Percentiles rank a stretch among this genome's conserved stretches.
phyloP scores from a whole-genome alignment of 306 rosid species.

The Prunus armeniaca region DNA sequence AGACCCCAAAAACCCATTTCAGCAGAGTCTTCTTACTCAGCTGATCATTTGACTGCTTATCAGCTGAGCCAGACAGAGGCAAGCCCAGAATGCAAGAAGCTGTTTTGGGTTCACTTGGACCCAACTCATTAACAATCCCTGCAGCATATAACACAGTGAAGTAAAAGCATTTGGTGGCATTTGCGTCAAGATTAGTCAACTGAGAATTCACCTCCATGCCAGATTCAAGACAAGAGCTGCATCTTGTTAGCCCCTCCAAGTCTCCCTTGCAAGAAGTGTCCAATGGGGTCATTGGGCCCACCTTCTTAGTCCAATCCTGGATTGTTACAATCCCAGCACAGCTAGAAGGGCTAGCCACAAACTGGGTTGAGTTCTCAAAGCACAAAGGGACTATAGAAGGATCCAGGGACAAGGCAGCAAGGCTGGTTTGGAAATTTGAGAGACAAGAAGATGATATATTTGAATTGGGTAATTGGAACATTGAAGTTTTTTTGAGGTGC shows the following conservation, averaged over 20 bases:
- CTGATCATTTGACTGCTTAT: slow-evolving; percentile 4
- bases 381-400: slow-evolving; percentile 42
- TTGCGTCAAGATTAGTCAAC: slow-evolving; percentile 25
- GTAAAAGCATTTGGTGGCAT: slow-evolving; percentile 44
- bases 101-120: slow-evolving; percentile 50
- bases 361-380: slow-evolving; percentile 44
- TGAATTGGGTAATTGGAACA: slow-evolving; percentile 48
- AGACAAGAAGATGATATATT: slow-evolving; percentile 55
- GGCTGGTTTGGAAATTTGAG: slow-evolving; percentile 34
- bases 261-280: slow-evolving; percentile 52
- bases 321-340: slow-evolving; percentile 60
- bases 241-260: slow-evolving; percentile 26
- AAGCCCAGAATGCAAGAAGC: slow-evolving; percentile 56
- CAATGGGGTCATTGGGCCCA: slow-evolving; percentile 30
- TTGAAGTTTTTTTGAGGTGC: slow-evolving; percentile 51
- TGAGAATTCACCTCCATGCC: slow-evolving; percentile 38
- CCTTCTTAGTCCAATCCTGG: slow-evolving; percentile 46
- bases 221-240: slow-evolving; percentile 51
- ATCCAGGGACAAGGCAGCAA: slow-evolving; percentile 31
- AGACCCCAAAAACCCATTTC: slow-evolving; percentile 44
- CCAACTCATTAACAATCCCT: slow-evolving; percentile 53
- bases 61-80: slow-evolving; percentile 35
- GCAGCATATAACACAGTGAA: slow-evolving; percentile 52
- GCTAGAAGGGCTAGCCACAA: slow-evolving; percentile 36
- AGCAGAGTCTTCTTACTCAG: slow-evolving; percentile 21